These are phyloP conservation scores for Penicillium longicatenatum DNA, from an alignment of 495 filamentous ascomycete species.

Conservation along the genomic window DNA sequence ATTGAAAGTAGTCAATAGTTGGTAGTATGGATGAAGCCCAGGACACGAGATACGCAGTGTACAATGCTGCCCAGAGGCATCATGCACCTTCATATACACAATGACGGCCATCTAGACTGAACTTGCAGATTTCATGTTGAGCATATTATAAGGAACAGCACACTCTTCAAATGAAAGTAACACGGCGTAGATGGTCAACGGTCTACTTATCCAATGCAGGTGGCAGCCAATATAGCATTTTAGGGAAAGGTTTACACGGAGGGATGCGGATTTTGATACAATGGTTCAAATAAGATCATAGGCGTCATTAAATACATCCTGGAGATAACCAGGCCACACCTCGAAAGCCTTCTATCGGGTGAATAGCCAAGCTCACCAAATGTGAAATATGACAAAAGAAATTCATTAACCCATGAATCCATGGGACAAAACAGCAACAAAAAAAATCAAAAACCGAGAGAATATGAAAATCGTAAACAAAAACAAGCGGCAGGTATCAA, in stretches of 20 bases:
- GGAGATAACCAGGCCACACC: conserved; percentile 10
- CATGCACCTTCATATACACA: too few relatives aligned
- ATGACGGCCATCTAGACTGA: too few relatives aligned
- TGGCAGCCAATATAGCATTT: too few relatives aligned
- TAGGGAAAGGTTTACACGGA: background rate
- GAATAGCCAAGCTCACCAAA: conserved; percentile 14
- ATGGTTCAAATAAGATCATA: conserved; percentile 10
- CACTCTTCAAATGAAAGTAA: too few relatives aligned
- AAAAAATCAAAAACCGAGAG: conserved; percentile 17
- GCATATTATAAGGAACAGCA: too few relatives aligned
- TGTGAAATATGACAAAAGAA: conserved; percentile 31
- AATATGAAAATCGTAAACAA: conserved; percentile 30
- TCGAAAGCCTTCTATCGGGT: conserved; percentile 11
- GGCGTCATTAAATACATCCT: conserved; percentile 21
- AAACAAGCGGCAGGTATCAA: conserved; percentile 23
- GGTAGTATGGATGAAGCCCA: too few relatives aligned
- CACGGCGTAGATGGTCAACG: too few relatives aligned
- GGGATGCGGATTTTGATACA: background rate
- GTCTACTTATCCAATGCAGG: too few relatives aligned
- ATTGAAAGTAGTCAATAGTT: too few relatives aligned
- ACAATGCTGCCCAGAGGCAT: too few relatives aligned
- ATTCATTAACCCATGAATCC: conserved; percentile 23
- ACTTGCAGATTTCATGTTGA: too few relatives aligned
- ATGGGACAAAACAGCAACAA: conserved; percentile 12
- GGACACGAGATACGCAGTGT: too few relatives aligned